Percentiles rank a stretch among this genome's conserved stretches.
These are phyloP conservation scores for Sugiyamaella marilandica DNA, from an alignment of 805 yeast genomes.

Conservation along the genomic window DNA sequence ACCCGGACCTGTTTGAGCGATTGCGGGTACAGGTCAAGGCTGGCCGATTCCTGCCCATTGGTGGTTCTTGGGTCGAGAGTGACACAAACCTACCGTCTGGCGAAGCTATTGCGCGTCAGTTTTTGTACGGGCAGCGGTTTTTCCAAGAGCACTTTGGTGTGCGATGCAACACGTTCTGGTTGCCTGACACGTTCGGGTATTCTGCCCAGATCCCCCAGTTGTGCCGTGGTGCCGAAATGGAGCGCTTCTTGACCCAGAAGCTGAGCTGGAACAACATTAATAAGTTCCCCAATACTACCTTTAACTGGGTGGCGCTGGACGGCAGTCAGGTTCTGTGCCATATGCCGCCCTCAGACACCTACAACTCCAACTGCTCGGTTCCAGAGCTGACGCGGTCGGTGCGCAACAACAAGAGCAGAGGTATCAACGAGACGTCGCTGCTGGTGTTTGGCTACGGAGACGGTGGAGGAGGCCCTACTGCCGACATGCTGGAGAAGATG, in stretches of 20 bases:
- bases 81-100: conserved; percentile 94
- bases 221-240: conserved; percentile 78
- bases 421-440: conserved; percentile 73
- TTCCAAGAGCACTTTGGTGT: conserved; percentile 74
- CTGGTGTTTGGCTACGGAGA: conserved; percentile 90
- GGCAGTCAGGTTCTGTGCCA: conserved; percentile 91
- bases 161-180: conserved; percentile 78
- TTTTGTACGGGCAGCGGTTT: conserved; percentile 83
- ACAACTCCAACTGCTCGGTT: conserved; percentile 89
- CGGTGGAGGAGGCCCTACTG: conserved; percentile 98
- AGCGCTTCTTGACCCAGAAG: conserved; percentile 85
- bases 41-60: conserved; percentile 82
- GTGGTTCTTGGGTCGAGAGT: conserved; percentile 98
- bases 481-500: conserved; percentile 86
- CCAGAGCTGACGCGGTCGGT: conserved; percentile 84
- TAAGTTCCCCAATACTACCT: conserved; percentile 82
- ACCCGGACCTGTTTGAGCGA: conserved; percentile 70
- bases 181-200: conserved; percentile 97
- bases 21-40: conserved; percentile 55
- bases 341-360: conserved; percentile 97
- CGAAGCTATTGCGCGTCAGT: conserved; percentile 85
- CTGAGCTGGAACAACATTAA: conserved; percentile 96
- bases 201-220: conserved; percentile 93
- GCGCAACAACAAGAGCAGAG: conserved; percentile 74
- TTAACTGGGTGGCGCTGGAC: conserved; percentile 93